A percentile compares a stretch with the other conserved stretches of the same genome.
These are phyloP conservation scores for Pseudevernia furfuracea DNA, from an alignment of 495 filamentous ascomycete genomes.

Conservation along the genomic window DNA sequence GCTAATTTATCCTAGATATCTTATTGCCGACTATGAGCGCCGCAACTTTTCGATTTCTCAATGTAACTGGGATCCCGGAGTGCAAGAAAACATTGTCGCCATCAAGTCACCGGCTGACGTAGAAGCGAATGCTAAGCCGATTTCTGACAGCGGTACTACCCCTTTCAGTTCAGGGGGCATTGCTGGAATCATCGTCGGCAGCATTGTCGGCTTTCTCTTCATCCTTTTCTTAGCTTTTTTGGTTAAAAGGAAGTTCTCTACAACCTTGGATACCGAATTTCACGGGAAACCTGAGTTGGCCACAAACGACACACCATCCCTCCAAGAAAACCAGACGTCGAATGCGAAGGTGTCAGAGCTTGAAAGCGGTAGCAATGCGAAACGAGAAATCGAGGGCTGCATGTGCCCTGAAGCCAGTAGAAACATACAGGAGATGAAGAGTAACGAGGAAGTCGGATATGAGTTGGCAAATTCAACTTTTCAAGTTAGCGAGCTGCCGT, in stretches of 20 bases:
- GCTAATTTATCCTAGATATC: conserved; percentile 16
- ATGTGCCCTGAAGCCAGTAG: not conserved
- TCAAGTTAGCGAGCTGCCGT: not conserved
- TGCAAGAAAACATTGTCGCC: conserved; percentile 18
- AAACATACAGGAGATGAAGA: not conserved
- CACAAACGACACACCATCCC: not conserved
- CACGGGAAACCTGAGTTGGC: not conserved
- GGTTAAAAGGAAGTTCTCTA: not conserved
- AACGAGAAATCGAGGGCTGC: not conserved
- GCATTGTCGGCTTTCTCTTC: not conserved
- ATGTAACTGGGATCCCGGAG: conserved; percentile 16
- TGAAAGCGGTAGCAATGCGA: not conserved
- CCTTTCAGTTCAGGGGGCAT: not conserved
- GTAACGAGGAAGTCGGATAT: not conserved
- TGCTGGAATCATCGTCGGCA: not conserved
- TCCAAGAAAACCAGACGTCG: not conserved
- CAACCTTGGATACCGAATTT: not conserved
- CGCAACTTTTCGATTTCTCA: conserved; percentile 27
- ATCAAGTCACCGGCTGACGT: conserved; percentile 12
- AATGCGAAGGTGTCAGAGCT: not conserved
- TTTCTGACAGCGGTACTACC: not conserved
- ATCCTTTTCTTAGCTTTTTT: not conserved
- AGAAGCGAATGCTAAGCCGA: not conserved
- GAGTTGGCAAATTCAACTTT: not conserved
- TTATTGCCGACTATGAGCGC: conserved; percentile 27